Base-by-base conservation (phyloP, 2,329 filamentous ascomycete species). In the Microsporum audouinii region DNA sequence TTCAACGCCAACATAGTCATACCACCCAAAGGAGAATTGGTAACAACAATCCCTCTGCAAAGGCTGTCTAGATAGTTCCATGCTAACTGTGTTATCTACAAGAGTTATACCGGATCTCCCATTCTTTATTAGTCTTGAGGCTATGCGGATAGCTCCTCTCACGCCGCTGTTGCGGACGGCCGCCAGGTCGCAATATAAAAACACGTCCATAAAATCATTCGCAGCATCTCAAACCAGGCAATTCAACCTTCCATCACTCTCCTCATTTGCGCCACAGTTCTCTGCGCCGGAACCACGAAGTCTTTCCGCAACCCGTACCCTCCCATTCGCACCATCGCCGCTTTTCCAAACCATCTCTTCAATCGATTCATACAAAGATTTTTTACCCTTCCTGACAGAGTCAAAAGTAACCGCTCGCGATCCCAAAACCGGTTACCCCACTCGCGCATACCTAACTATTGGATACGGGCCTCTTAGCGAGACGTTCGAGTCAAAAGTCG, bases 321-420 rank as follows among this genome's bases (percentile, higher is more conserved):
- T 97, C 12, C 88, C 88, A 12, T 95, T 95, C 78, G 77, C 85
- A 0, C 78, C 84, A 36, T 69, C 75, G 3, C 79, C 84, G 1
- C 85, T 99, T 67, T 99, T 94, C 82, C 79, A 80, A 66, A 82
- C 96, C 60, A 91, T 99, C 73, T 85, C 91, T 76, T 90, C 96
- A 74, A 85, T 99, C 65, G 84, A 89, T 73, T 84, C 84, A 65
- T 99, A 99, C 82, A 79, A 82, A 41, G 73, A 79, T 66, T 99
- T 97, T 79, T 84, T 99, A n/a, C 94, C 94, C 8, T 96, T 95
- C 81, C 95, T 92, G 76, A 82, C 84, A 49, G 79, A 79, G 53
- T 91, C 88, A 41, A 82, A 80, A 63, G 90, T 97, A 45, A 96
- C 90, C 1, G 79, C 80, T 62, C 90, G 87, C 82, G 87, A 88